Evolutionary conservation across 1,139 yeast species (phyloP), one percentile per base, ranked within the genome.

Genomic region (Protomyces arabidopsidicola): DNA sequence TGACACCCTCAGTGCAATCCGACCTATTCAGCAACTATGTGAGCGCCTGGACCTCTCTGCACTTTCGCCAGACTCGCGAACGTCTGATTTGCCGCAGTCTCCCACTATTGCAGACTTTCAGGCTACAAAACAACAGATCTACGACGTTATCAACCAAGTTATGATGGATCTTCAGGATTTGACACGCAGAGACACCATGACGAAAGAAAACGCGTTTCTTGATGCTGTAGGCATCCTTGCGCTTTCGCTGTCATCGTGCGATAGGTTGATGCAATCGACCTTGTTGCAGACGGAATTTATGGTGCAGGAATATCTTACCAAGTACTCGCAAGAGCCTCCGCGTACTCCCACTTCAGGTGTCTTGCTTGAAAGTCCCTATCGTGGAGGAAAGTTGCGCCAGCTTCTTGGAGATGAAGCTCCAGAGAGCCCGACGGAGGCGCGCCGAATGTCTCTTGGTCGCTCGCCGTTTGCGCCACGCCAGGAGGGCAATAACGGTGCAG

Each of bases 71-170:
- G 36, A 24, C n/a, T 31, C 53, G 10, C 67, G 70, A 38, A 67
- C 24, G 2, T 20, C 38, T 8, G 6, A 18, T 10, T 31, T 50
- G 68, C 62, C 70, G 67, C 39, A 57, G 34, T 65, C 67, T 16
- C 67, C 69, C 35, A 65, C 69, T 8, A 61, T 65, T 20, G 52
- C 64, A 45, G 95, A 89, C 62, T 89, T 88, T 72, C 82, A 86
- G 71, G 87, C 86, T 67, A 77, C 82, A 57, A 90, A 90, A 70
- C 97, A 90, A 71, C 79, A 82, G 22, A 74, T 88, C 53, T 93
- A 90, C 73, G 86, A 87, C 68, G 75, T 81, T 4, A 77, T 87
- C 51, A 78, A 85, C 6, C 81, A 81, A 35, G 78, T 89, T 16
- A 79, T 88, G 34, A 81, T 87, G 80, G 83, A 86, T 34, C 80